Conservation (phyloP, 352 stramenopile genomes). For the Pythium folliculosum region DNA sequence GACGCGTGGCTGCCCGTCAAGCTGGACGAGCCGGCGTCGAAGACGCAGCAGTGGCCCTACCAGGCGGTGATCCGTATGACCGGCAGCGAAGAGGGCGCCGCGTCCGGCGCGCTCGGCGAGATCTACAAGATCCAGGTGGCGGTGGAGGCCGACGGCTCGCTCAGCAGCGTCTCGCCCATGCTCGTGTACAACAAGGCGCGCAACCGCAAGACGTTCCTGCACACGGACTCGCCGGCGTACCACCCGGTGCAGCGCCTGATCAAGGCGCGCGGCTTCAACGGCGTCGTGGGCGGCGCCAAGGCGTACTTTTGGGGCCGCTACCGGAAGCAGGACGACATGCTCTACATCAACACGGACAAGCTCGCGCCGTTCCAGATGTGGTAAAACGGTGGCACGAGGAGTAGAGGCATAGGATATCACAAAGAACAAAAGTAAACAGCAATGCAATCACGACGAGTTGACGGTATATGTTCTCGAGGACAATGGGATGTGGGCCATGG, state of each 20-base stretch:
- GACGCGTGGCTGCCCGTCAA: constrained; percentile 79
- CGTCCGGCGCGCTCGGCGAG: constrained; percentile 73
- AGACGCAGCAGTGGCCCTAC: constrained; percentile 78
- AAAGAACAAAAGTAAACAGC: background rate
- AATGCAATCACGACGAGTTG: background rate
- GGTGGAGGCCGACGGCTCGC: constrained; percentile 53
- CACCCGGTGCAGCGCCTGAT: constrained; percentile 66
- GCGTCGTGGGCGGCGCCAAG: constrained; percentile 75
- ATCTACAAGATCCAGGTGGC: constrained; percentile 92
- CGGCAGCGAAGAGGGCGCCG: constrained; percentile 64
- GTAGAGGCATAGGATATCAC: background rate
- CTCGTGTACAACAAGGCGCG: constrained; percentile 90
- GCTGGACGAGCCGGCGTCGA: constrained; percentile 78
- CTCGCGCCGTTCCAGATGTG: constrained; percentile 80
- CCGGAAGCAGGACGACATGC: constrained; percentile 79
- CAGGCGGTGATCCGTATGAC: constrained; percentile 88
- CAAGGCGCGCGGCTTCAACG: constrained; percentile 50
- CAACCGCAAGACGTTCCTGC: constrained; percentile 85
- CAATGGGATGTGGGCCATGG: too few relatives aligned
- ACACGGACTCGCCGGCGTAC: constrained; percentile 81
- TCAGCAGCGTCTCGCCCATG: constrained; percentile 80
- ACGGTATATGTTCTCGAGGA: background rate
- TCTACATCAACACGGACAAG: constrained; percentile 87
- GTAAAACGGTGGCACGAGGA: constrained; percentile 33
- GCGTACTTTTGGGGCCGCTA: constrained; percentile 89